Conservation (phyloP, 2,329 filamentous ascomycete genomes). For the Atkinsonella texensis region DNA sequence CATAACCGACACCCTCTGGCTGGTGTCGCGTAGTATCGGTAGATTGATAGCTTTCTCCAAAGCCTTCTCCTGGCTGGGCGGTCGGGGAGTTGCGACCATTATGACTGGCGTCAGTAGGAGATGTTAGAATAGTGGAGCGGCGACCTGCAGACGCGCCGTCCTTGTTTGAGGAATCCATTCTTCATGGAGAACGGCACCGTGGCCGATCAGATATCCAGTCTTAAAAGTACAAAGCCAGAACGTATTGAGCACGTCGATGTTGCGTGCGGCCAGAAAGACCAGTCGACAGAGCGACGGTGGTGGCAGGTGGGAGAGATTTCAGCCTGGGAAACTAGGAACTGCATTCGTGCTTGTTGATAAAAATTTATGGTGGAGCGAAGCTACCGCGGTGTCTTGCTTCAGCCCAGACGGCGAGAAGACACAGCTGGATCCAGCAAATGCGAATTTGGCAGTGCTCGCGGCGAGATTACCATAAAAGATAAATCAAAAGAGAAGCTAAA, state of each 20-base stretch:
- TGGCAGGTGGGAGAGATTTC: neutral
- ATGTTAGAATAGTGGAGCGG: slow-evolving; percentile 25
- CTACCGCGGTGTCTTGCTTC: neutral
- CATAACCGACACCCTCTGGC: slow-evolving; percentile 40
- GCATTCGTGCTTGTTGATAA: neutral
- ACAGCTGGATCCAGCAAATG: neutral
- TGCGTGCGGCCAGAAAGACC: neutral
- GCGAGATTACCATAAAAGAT: neutral
- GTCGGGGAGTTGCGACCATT: slow-evolving; percentile 25
- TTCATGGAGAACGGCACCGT: slow-evolving; percentile 7
- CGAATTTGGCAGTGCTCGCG: neutral
- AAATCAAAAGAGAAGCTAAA: neutral
- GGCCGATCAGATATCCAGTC: slow-evolving; percentile 6
- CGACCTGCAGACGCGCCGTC: slow-evolving; percentile 24
- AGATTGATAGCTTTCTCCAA: slow-evolving; percentile 45
- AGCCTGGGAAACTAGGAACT: neutral
- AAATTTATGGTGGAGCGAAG: neutral
- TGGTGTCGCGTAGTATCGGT: slow-evolving; percentile 48
- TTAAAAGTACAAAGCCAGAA: neutral
- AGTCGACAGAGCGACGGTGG: neutral
- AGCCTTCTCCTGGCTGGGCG: slow-evolving; percentile 28
- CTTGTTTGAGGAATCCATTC: slow-evolving; percentile 32
- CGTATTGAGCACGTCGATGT: neutral
- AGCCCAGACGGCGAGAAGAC: neutral
- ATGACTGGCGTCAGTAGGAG: slow-evolving; percentile 38